Percentiles rank a stretch among this genome's conserved stretches.
Evolutionary conservation across 2,329 filamentous ascomycete species (phyloP).

Genomic region (Colletotrichum cordylinicola): DNA sequence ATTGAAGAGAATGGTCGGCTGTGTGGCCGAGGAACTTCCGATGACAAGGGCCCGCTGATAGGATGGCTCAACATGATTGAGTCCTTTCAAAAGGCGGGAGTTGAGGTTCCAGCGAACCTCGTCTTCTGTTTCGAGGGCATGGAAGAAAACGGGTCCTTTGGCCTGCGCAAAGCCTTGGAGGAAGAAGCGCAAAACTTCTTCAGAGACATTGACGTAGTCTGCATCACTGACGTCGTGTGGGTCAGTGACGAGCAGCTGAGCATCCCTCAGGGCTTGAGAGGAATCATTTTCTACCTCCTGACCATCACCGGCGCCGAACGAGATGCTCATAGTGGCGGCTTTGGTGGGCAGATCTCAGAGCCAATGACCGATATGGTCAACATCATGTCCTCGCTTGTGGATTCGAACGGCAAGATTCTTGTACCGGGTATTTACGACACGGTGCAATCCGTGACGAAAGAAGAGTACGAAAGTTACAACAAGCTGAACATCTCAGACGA

Average conservation of each 20-base stretch:
- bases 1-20: constrained; percentile 92
- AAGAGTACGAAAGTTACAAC: constrained; percentile 88
- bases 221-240: constrained; percentile 99
- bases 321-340: constrained; percentile 96
- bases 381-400: constrained; percentile 83
- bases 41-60: constrained; percentile 96
- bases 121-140: constrained; percentile 99
- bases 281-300: constrained; percentile 96
- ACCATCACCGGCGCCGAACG: constrained; percentile 89
- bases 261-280: constrained; percentile 93
- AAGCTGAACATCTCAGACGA: constrained; percentile 95
- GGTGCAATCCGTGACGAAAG: constrained; percentile 84
- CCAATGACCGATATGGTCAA: constrained; percentile 96
- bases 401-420: constrained; percentile 88
- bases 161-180: constrained; percentile 91
- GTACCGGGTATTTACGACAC: constrained; percentile 93
- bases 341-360: constrained; percentile 94
- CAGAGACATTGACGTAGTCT: constrained; percentile 92
- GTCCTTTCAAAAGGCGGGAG: constrained; percentile 90
- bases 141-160: constrained; percentile 98
- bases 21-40: constrained; percentile 93
- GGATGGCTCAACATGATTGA: constrained; percentile 99
- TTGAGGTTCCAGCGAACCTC: constrained; percentile 96
- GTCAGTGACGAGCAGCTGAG: constrained; percentile 98
- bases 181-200: constrained; percentile 93